Evolutionary conservation across 768 basidiomycete species (phyloP), one percentile per base, ranked within the genome.

Genomic region (Auricularia cornea): DNA sequence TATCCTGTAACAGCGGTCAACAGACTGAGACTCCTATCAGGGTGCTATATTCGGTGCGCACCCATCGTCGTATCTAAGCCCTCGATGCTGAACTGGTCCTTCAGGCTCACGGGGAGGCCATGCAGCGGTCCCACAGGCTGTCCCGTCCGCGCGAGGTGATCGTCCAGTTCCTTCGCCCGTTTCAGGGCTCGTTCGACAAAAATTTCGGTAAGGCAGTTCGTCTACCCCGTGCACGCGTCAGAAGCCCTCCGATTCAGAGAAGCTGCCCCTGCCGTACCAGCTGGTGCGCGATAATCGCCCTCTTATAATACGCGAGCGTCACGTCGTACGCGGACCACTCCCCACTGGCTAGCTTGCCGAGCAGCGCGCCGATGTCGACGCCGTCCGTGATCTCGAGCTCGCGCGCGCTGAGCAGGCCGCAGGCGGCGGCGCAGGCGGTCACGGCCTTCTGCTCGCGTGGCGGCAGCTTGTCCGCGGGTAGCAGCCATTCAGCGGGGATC

Each of bases 191-290:
- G 79, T 28, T 92, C 87, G 60, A 91, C 80, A 68, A 89, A 91
- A n/a, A 91, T 85, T 72, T 92, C 90, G 0, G 90, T 92, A 40
- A 93, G 70, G 70, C 92, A 92, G 67, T 92, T 92, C 4, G 84
- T 84, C 89, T 90, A 40, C n/a, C 18, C 29, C 18, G 1, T 48
- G 51, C 11, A 11, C 40, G 32, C 60, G 20, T 59, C 11, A 26
- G 4, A 59, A 30, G 4, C 28, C 33, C 6, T 4, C 23, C 1
- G 16, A 57, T 6, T 30, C 26, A 29, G 6, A 57, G 6, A 29
- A 10, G 18, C 23, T 10, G 26, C 2, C 40, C 29, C 52, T 14
- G n/a, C 71, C 81, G 69, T 61, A 89, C 89, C 18, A 92, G 70
- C 67, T 92, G 90, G 56, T 94, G 90, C 3, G 90, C 90, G 52